These are phyloP conservation scores for Verticillium nonalfalfae DNA, from an alignment of 2,329 filamentous ascomycete genomes.

Conservation along the genomic window DNA sequence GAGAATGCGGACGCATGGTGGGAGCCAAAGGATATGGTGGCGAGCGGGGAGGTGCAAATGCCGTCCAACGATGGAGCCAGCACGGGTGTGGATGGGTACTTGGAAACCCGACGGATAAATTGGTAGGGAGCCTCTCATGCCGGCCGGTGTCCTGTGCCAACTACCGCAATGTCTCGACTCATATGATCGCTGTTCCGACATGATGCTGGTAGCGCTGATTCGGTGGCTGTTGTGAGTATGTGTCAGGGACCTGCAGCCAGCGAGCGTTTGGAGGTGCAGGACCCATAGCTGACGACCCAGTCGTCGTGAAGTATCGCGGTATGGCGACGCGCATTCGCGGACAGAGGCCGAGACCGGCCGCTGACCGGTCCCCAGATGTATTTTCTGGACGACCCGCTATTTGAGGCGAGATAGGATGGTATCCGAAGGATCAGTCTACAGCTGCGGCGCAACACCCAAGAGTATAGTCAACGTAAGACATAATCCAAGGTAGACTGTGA, in stretches of 20 bases:
- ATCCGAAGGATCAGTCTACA: not conserved
- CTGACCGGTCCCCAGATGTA: not conserved
- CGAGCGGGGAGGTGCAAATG: no score
- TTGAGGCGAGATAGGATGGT: not conserved
- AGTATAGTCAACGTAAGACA: no score
- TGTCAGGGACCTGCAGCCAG: not conserved
- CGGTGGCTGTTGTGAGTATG: not conserved
- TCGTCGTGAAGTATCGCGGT: not conserved
- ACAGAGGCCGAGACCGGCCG: not conserved
- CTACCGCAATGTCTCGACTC: not conserved
- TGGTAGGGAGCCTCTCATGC: not conserved
- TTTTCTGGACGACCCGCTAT: not conserved
- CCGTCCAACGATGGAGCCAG: not conserved
- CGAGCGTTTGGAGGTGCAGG: not conserved
- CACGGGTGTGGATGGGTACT: not conserved
- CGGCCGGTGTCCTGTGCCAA: not conserved
- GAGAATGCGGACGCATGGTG: no score
- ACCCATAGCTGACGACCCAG: not conserved
- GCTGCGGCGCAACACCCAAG: no score
- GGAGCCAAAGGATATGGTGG: no score
- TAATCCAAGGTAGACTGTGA: no score
- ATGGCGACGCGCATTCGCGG: not conserved
- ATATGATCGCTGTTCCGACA: not conserved
- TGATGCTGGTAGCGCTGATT: not conserved
- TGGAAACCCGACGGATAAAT: not conserved